Conservation (phyloP, 345 rosid genomes). For the Erysimum cheiranthoides region DNA sequence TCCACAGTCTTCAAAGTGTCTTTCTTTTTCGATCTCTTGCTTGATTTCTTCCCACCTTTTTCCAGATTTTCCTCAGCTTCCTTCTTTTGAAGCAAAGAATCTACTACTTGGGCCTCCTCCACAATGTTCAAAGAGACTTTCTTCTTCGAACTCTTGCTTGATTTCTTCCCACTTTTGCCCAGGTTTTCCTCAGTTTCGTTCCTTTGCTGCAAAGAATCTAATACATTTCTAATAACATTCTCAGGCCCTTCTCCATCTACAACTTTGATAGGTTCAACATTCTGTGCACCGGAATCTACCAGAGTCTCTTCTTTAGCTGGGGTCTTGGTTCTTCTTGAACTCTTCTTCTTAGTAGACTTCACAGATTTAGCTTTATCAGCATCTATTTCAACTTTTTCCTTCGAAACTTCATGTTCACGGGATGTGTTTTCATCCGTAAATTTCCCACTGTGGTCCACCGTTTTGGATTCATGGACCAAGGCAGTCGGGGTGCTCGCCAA, state of each 20-base stretch:
- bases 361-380: constrained; percentile 30
- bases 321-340: constrained; percentile 48
- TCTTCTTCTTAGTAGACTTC: constrained; percentile 56
- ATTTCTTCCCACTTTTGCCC: constrained; percentile 44
- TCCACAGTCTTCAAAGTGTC: constrained; percentile 30
- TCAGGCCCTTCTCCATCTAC: constrained; percentile 50
- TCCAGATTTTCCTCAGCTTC: constrained; percentile 41
- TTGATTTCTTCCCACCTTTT: constrained; percentile 44
- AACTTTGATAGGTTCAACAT: constrained; percentile 32
- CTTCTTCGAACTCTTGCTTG: constrained; percentile 57
- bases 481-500: neutral
- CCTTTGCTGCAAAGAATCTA: constrained; percentile 54
- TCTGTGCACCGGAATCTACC: constrained; percentile 40
- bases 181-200: constrained; percentile 36
- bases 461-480: constrained; percentile 24
- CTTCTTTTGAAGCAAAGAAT: constrained; percentile 49
- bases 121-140: constrained; percentile 41
- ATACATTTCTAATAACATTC: constrained; percentile 53
- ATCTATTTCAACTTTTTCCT: constrained; percentile 16
- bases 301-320: constrained; percentile 28
- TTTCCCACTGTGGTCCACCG: constrained; percentile 2
- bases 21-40: constrained; percentile 56
- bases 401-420: constrained; percentile 1
- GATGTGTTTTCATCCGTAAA: constrained; percentile 6
- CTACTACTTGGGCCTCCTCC: constrained; percentile 41